Conservation (phyloP, 1,284 basidiomycete genomes). For the Irpex sp. region DNA sequence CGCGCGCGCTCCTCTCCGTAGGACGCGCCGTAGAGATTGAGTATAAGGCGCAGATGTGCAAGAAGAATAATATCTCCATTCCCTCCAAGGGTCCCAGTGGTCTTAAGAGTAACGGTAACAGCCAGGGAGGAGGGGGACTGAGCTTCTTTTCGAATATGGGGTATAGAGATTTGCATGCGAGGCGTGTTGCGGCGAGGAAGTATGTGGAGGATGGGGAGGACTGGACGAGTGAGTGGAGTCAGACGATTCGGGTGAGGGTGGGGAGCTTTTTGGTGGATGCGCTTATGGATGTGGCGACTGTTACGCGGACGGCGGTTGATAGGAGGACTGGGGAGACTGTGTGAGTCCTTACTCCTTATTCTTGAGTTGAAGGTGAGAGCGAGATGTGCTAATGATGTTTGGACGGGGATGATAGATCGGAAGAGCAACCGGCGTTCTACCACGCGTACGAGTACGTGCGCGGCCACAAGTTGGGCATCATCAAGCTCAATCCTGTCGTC, state of each 20-base stretch:
- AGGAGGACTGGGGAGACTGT: slow-evolving; percentile 53
- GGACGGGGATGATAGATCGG: too few relatives aligned
- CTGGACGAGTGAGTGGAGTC: slow-evolving; percentile 84
- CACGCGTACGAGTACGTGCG: slow-evolving; percentile 93
- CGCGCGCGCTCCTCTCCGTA: slow-evolving; percentile 79
- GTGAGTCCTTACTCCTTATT: slow-evolving; percentile 36
- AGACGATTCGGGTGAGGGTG: slow-evolving; percentile 71
- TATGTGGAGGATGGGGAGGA: slow-evolving; percentile 61
- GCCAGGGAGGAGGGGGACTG: slow-evolving; percentile 7
- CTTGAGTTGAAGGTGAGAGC: too few relatives aligned
- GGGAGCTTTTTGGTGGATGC: slow-evolving; percentile 84
- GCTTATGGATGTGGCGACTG: slow-evolving; percentile 81
- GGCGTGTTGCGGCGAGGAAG: slow-evolving; percentile 61
- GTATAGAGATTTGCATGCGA: slow-evolving; percentile 53
- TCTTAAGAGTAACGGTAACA: too few relatives aligned
- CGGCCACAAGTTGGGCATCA: slow-evolving; percentile 89
- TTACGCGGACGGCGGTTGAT: slow-evolving; percentile 61
- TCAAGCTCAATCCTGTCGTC: slow-evolving; percentile 84
- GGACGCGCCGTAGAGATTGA: slow-evolving; percentile 88
- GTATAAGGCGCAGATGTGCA: slow-evolving; percentile 82
- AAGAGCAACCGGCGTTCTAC: slow-evolving; percentile 89
- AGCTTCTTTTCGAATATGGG: slow-evolving; percentile 57
- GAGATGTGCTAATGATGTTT: too few relatives aligned
- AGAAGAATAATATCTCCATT: slow-evolving; percentile 56
- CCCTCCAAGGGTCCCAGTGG: slow-evolving; percentile 28